A percentile compares a stretch with the other conserved stretches of the same genome.
These are phyloP conservation scores for Lipomyces orientalis DNA, from an alignment of 805 yeast species.

Conservation along the genomic window DNA sequence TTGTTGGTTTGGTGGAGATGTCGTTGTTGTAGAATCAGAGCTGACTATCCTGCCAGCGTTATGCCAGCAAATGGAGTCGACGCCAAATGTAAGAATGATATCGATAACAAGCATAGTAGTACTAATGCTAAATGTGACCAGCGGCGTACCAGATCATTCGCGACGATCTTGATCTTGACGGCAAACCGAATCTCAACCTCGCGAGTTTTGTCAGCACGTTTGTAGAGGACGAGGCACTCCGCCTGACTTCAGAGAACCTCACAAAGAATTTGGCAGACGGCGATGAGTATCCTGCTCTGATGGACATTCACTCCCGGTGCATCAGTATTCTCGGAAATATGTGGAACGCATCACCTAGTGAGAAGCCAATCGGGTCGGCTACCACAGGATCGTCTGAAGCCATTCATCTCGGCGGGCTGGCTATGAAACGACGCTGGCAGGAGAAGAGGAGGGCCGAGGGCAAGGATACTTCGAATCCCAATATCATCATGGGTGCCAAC, in stretches of 20 bases:
- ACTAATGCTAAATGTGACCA: not conserved
- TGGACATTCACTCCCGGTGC: conserved; percentile 81
- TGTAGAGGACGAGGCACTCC: conserved; percentile 58
- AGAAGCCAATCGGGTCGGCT: conserved; percentile 77
- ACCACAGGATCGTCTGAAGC: conserved; percentile 96
- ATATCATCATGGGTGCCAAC: conserved; percentile 88
- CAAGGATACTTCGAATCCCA: conserved; percentile 67
- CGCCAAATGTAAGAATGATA: conserved; percentile 14
- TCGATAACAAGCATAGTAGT: not conserved
- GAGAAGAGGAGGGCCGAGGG: conserved; percentile 64
- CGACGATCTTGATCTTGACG: conserved; percentile 81
- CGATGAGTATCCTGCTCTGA: conserved; percentile 88
- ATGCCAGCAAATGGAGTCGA: conserved; percentile 35
- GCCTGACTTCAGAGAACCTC: conserved; percentile 69
- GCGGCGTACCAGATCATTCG: conserved; percentile 67
- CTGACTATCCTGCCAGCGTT: conserved; percentile 4
- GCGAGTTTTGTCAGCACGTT: conserved; percentile 84
- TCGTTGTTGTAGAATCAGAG: not conserved
- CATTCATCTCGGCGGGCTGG: conserved; percentile 89
- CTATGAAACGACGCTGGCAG: conserved; percentile 91
- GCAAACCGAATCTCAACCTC: conserved; percentile 79
- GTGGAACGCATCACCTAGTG: conserved; percentile 72
- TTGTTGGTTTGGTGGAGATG: not conserved
- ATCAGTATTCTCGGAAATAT: conserved; percentile 76
- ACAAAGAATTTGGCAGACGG: conserved; percentile 90